Evolutionary conservation across 768 basidiomycete genomes (phyloP), one percentile per base, ranked within the genome.

Genomic region (Pleurotus giganteus): DNA sequence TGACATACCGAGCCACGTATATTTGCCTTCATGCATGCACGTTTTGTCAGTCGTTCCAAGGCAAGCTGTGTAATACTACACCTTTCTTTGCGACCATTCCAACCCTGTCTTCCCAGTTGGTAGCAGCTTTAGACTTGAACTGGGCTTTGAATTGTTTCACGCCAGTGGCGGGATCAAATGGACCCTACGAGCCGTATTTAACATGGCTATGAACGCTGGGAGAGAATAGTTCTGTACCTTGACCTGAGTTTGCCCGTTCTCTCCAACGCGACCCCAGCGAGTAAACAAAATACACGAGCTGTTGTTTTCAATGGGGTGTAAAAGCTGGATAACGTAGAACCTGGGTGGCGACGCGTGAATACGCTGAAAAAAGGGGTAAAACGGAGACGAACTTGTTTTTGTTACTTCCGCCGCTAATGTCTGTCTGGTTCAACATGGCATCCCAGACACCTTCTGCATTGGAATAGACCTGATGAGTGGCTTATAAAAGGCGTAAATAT

Each of bases 201-300:
- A 17, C 42, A 19, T 42, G 15, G 17, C 27, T 11, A 1, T 17
- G 11, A 4, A 4, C 11, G 12, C n/a, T 1, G 17, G 19, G 5
- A 13, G 6, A 37, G 9, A 17, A 26, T 34, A 2, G 12, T 5
- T 7, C 27, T 34, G 21, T 47, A 82, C 82, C 71, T 83, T 84
- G 37, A 53, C 59, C 65, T 81, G 78, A 3, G 61, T 69, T 61
- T 75, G 71, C 0, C 84, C 84, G 23, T 70, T 71, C 60, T 83
- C 82, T 23, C 84, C 84, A 15, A 84, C 82, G 23, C 84, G 75
- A n/a, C 81, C 83, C 81, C 82, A 85, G 31, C 81, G 78, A 29
- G 80, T 81, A 65, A 70, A 81, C 28, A 84, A 65, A 3, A 67
- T 53, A 50, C 69, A 77, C 17, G 62, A 58, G 7, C 61, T 17